Base-by-base conservation (phyloP, 495 filamentous ascomycete genomes). In the Melanomma pulvis-pyrius region DNA sequence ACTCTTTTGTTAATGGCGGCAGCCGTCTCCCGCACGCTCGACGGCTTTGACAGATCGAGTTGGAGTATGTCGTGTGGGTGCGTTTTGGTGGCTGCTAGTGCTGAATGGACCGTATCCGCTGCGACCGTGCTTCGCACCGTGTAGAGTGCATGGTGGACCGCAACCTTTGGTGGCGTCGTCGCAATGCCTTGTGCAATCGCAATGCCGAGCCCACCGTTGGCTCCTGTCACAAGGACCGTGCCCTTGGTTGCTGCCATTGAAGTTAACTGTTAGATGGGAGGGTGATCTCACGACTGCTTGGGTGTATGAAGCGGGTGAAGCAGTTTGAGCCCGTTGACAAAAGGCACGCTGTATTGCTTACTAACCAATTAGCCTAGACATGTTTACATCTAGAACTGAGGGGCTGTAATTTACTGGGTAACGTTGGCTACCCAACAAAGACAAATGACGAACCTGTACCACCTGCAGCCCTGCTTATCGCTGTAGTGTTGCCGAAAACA, bases 161-260 rank as follows among this genome's bases (percentile, higher is more conserved):
- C 24, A n/a, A 44, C 46, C 15, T 44, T 19, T 21, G 44, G 32
- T n/a, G 36, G 55, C 36, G 34, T 44, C 12, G 36, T 44, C 24
- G 25, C 55, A 22, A 59, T 41, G 44, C 46, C 15, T 30, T 30
- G 46, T 25, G 46, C 34, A 17, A 26, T 59, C 32, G 55, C 55
- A 25, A 30, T 44, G 19, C 55, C 55, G 19, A 59, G 55, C 25
- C 55, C 55, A 8, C 55, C 55, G 25, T 59, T 59, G 24, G 55
- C 55, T n/a, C 55, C 55, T 13, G 55, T 59, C 32, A 59, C 32
- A 22, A 59, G 44, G 26, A 59, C 22, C 22, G 55, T 59, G 25
- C 55, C 55, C 26, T 59, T 59, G 11, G 13, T 13, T 22, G 44
- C 19, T 2, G 34, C 26, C 55, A 59, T 59, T 26, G 32, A 36